Evolutionary conservation across 2,329 filamentous ascomycete species (phyloP).

Genomic region (Zopfia rhizophila): DNA sequence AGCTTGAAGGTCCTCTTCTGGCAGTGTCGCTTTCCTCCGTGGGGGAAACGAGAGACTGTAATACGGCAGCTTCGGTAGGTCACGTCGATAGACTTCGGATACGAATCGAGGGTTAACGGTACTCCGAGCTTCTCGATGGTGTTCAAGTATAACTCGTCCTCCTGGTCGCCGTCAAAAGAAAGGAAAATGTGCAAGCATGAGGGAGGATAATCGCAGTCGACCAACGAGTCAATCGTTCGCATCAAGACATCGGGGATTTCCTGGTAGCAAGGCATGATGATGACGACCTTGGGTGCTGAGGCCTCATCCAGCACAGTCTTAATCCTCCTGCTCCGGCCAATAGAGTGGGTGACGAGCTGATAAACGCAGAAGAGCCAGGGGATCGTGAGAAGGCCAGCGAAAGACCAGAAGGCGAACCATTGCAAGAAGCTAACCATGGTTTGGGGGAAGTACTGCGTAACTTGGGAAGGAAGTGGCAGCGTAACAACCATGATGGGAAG

Average conservation of each 20-base stretch:
- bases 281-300: slow-evolving; percentile 91
- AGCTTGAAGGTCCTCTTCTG: slow-evolving; percentile 94
- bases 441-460: slow-evolving; percentile 78
- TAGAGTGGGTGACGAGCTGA: slow-evolving; percentile 85
- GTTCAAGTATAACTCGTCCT: slow-evolving; percentile 88
- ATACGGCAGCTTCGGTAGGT: slow-evolving; percentile 83
- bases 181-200: slow-evolving; percentile 94
- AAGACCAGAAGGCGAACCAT: slow-evolving; percentile 96
- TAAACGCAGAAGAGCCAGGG: slow-evolving; percentile 96
- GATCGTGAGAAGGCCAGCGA: slow-evolving; percentile 83
- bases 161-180: slow-evolving; percentile 90
- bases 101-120: slow-evolving; percentile 77
- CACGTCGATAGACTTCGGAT: slow-evolving; percentile 91
- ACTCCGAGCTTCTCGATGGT: slow-evolving; percentile 88
- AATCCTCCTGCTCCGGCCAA: slow-evolving; percentile 83
- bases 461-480: slow-evolving; percentile 78
- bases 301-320: slow-evolving; percentile 85
- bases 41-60: slow-evolving; percentile 90
- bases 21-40: slow-evolving; percentile 92
- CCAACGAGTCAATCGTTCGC: slow-evolving; percentile 88
- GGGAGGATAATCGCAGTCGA: slow-evolving; percentile 92
- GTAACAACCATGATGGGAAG: slow-evolving; percentile 95
- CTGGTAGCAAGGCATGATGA: slow-evolving; percentile 97
- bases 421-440: slow-evolving; percentile 78
- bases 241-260: slow-evolving; percentile 86